Evolutionary conservation across 169 alveolate genomes (phyloP).

Genomic region (Sarcocystis neurona): DNA sequence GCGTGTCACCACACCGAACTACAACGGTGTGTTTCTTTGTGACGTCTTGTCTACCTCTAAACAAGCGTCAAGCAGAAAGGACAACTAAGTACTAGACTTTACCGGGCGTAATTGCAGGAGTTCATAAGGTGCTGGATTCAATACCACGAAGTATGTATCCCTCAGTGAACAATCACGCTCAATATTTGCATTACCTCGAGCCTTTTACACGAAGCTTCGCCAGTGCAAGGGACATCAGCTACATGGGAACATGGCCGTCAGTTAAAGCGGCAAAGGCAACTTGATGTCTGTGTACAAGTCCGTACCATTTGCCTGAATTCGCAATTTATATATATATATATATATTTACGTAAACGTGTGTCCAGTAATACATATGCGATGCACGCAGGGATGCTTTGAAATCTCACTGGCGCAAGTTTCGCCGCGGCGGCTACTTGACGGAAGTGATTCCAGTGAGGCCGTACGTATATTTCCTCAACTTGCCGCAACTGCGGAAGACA

Average conservation of each 20-base stretch:
- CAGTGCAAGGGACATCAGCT: conserved; percentile 62
- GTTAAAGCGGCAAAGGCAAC: neutral
- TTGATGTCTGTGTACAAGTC: neutral
- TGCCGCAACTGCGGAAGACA: neutral
- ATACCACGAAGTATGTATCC: too few species aligned
- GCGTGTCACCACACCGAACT: too few species aligned
- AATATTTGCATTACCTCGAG: conserved; percentile 65
- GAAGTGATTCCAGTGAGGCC: conserved; percentile 40
- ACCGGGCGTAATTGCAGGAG: conserved; percentile 55
- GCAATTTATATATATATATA: neutral
- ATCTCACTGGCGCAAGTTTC: conserved; percentile 30
- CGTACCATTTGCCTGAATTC: conserved; percentile 20
- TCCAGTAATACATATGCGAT: neutral
- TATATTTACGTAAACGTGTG: neutral
- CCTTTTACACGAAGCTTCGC: conserved; percentile 51
- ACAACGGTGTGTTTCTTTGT: too few species aligned
- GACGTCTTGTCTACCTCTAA: too few species aligned
- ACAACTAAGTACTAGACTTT: neutral
- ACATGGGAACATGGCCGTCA: neutral
- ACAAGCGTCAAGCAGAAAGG: too few species aligned
- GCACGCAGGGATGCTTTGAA: too few species aligned
- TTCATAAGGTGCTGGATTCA: conserved; percentile 42
- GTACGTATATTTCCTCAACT: neutral
- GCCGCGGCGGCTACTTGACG: conserved; percentile 27
- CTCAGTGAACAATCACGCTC: too few species aligned